Evolutionary conservation across 306 rosid species (phyloP).

Genomic region (Cucurbita maxima): DNA sequence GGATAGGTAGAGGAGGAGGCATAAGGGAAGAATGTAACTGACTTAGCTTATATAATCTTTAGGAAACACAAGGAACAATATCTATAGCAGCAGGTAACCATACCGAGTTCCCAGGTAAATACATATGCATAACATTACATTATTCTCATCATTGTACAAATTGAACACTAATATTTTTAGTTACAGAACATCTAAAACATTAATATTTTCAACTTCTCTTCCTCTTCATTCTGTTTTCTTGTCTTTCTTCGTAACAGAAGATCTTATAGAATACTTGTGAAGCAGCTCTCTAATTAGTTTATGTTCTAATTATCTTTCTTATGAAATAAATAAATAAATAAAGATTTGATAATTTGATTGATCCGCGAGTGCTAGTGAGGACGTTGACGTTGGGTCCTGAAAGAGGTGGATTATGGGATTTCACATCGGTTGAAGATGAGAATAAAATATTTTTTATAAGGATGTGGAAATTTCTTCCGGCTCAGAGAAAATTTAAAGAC

Average conservation of each 20-base stretch:
- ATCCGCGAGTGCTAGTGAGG: no score
- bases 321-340: no score
- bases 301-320: no score
- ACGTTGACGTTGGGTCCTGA: rapidly evolving
- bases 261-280: no score
- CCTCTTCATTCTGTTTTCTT: background rate
- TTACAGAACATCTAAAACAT: background rate
- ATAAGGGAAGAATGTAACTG: background rate
- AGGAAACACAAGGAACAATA: background rate
- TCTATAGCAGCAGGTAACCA: background rate
- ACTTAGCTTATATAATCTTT: background rate
- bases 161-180: background rate
- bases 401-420: no score
- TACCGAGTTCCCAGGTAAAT: background rate
- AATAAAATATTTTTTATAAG: no score
- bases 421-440: no score
- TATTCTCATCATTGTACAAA: background rate
- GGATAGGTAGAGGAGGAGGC: background rate
- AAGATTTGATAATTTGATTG: no score
- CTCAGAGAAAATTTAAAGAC: no score
- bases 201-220: background rate
- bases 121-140: background rate
- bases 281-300: no score
- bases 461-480: no score
- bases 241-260: background rate